These are phyloP conservation scores for Kappamyces sp. DNA, from an alignment of 192 early-diverging fungal species.

Conservation along the genomic window DNA sequence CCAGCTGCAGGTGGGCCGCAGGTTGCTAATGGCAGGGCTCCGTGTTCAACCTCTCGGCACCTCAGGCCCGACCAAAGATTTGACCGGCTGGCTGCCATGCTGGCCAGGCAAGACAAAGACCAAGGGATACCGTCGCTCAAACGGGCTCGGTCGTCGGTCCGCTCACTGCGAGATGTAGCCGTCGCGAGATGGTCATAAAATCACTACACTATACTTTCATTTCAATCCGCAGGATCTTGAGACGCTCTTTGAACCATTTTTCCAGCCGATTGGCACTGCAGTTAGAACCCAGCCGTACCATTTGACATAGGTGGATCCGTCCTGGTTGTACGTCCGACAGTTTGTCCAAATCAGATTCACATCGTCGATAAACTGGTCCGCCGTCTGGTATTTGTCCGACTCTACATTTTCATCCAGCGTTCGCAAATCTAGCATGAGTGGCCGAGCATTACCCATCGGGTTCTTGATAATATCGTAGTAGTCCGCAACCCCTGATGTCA, in stretches of 20 bases:
- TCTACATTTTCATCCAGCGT: slow-evolving; percentile 83
- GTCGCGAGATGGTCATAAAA: background rate
- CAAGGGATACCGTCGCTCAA: background rate
- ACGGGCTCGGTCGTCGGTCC: background rate
- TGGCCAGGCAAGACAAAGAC: background rate
- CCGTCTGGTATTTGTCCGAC: slow-evolving; percentile 72
- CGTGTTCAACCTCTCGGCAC: background rate
- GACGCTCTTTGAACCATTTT: slow-evolving; percentile 39
- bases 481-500: slow-evolving; percentile 67
- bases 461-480: slow-evolving; percentile 95
- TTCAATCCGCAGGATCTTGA: slow-evolving; percentile 27
- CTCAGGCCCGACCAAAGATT: background rate
- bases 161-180: background rate
- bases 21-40: background rate
- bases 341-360: slow-evolving; percentile 91
- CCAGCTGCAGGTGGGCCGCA: background rate
- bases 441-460: slow-evolving; percentile 75
- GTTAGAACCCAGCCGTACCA: slow-evolving; percentile 32
- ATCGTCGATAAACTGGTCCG: slow-evolving; percentile 80
- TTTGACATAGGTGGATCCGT: slow-evolving; percentile 74
- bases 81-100: background rate
- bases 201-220: slow-evolving; percentile 5
- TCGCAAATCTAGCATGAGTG: slow-evolving; percentile 54
- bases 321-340: slow-evolving; percentile 86
- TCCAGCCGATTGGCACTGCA: slow-evolving; percentile 27